phyloP scores from a whole-genome alignment of 1,139 yeast species.

The Hyphopichia burtonii region DNA sequence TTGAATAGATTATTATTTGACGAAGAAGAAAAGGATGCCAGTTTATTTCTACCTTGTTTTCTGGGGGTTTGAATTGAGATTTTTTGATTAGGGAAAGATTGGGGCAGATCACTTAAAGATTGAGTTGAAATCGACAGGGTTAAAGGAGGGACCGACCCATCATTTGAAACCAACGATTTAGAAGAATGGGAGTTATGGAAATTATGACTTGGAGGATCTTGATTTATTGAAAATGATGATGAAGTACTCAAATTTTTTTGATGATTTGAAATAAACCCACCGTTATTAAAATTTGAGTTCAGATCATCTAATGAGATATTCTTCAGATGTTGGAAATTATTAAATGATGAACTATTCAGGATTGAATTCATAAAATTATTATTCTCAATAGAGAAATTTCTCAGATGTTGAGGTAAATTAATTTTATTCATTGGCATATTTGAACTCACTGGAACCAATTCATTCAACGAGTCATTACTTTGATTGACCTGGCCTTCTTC shows the following conservation, averaged over 20 bases:
- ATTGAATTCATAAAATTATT: not conserved
- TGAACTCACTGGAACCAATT: constrained; percentile 24
- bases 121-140: constrained; percentile 36
- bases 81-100: not conserved
- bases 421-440: constrained; percentile 12
- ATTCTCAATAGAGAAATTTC: constrained; percentile 11
- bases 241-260: constrained; percentile 17
- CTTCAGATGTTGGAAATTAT: constrained; percentile 18
- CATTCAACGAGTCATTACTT: constrained; percentile 11
- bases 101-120: constrained; percentile 34
- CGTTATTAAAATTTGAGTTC: not conserved
- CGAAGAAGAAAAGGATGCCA: constrained; percentile 27
- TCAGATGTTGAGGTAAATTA: constrained; percentile 8
- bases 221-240: constrained; percentile 17
- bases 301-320: constrained; percentile 26
- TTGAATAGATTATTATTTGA: constrained; percentile 19
- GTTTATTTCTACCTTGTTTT: constrained; percentile 27
- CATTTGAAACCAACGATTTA: constrained; percentile 37
- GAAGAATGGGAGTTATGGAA: constrained; percentile 6
- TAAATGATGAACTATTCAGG: not conserved
- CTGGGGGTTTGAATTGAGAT: constrained; percentile 5
- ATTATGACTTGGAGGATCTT: constrained; percentile 15
- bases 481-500: not conserved
- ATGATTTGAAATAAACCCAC: not conserved
- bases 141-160: constrained; percentile 38